Base-by-base conservation (phyloP, 2,329 filamentous ascomycete genomes). In the Fusarium equiseti region DNA sequence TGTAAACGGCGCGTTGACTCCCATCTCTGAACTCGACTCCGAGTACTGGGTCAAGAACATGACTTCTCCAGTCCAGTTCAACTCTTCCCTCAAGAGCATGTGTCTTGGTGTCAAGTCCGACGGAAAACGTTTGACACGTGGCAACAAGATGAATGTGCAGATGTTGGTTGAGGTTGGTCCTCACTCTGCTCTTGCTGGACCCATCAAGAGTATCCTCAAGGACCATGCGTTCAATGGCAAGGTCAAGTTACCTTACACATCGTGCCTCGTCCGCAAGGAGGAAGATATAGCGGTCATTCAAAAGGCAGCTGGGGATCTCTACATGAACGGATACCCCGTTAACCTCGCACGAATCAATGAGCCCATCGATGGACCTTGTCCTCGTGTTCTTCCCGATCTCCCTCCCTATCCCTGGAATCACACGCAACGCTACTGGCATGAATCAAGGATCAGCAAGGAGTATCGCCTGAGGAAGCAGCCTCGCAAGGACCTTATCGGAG, bases 11-110 rank as follows among this genome's bases (percentile, higher is more conserved):
- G 42, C 31, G 10, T 18, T 40, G 13, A 40, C 13, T 4, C 43
- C 43, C 6, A 31, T 24, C 18, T 38, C 42, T 20, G 53, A 56
- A 22, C 53, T 55, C 4, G 29, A 48, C 5, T 16, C 42, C 13
- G 31, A 57, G 24, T 57, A 57, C 24, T 57, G 53, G 53, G 53
- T 57, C 13, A 24, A 18, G 12, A 57, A 57, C 11, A 48, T 57
- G 43, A 40, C 22, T 3, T 40, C 43, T 6, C 26, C 53, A 5
- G 53, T 57, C 15, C 43, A 40, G 8, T 57, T 55, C 20, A 24
- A 24, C 5, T 44, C 40, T 22, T 44, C 40, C 3, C 7, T 55
- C 9, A 44, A 26, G 40, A 26, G 15, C 11, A 55, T 55, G 52
- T 45, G 40, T 31, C 27, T 45, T 9, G 40, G 52, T 10, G 6